These are phyloP conservation scores for Lyophyllum shimeji DNA, from an alignment of 768 basidiomycete species.

Conservation along the genomic window DNA sequence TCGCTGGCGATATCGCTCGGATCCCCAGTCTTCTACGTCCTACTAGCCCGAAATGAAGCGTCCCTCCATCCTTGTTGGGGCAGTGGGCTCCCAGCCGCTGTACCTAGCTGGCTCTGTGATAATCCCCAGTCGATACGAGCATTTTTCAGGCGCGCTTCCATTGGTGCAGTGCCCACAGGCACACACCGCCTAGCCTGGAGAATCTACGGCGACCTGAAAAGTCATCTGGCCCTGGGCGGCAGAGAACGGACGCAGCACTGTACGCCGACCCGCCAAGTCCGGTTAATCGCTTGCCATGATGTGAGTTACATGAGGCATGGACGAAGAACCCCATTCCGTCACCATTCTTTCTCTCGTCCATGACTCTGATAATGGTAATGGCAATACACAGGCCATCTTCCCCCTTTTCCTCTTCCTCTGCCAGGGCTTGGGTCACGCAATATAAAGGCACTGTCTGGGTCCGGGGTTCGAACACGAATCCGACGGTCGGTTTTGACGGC, in stretches of 20 bases:
- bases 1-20: background rate
- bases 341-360: background rate
- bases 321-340: background rate
- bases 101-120: too few species aligned
- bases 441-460: background rate
- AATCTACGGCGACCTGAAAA: background rate
- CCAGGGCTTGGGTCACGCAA: too few species aligned
- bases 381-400: too few species aligned
- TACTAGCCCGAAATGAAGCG: too few species aligned
- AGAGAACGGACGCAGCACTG: background rate
- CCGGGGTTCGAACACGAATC: too few species aligned
- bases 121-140: too few species aligned
- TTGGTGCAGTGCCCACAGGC: background rate
- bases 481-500: too few species aligned
- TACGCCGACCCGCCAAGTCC: background rate
- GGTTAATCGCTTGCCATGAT: background rate
- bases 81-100: too few species aligned
- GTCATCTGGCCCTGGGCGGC: background rate
- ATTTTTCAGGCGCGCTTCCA: background rate
- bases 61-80: too few species aligned
- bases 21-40: too few species aligned
- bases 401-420: too few species aligned
- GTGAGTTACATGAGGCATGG: background rate
- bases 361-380: too few species aligned
- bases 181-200: background rate